These are phyloP conservation scores for Haematococcus sp. DNA, from an alignment of 139 green algal species.

Conservation along the genomic window DNA sequence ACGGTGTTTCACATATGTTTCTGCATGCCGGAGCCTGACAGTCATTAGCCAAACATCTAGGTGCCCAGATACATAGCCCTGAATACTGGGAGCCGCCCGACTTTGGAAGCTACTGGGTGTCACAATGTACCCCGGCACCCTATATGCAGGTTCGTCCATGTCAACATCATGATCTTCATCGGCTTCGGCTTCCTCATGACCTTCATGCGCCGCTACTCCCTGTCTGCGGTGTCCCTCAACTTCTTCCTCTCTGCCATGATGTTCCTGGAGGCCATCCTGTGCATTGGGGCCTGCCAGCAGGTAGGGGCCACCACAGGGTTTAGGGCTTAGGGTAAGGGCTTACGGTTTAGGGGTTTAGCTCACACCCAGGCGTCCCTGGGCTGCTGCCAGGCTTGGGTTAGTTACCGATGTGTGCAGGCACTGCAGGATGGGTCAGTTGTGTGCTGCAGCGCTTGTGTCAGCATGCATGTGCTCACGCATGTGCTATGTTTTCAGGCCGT, in stretches of 20 bases:
- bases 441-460: too few relatives aligned
- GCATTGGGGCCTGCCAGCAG: slow-evolving; percentile 42
- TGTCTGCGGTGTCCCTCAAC: slow-evolving; percentile 56
- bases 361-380: background rate
- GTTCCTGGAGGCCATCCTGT: slow-evolving; percentile 45
- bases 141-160: slow-evolving; percentile 1
- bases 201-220: slow-evolving; percentile 54
- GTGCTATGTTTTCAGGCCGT: too few relatives aligned
- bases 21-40: too few relatives aligned
- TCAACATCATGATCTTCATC: slow-evolving; percentile 43
- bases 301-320: background rate
- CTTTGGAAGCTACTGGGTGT: too few relatives aligned
- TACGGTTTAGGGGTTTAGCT: background rate
- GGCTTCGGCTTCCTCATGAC: slow-evolving; percentile 71
- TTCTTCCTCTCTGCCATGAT: slow-evolving; percentile 49
- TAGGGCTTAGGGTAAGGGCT: background rate
- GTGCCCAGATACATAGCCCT: too few relatives aligned
- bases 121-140: too few relatives aligned
- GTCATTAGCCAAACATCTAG: too few relatives aligned
- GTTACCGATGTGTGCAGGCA: too few relatives aligned
- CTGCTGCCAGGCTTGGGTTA: background rate
- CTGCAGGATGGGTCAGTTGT: too few relatives aligned
- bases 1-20: too few relatives aligned
- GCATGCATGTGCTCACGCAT: too few relatives aligned
- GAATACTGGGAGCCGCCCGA: too few relatives aligned